Evolutionary conservation across 345 rosid genomes (phyloP).

Genomic region (Clarkia xantiana): DNA sequence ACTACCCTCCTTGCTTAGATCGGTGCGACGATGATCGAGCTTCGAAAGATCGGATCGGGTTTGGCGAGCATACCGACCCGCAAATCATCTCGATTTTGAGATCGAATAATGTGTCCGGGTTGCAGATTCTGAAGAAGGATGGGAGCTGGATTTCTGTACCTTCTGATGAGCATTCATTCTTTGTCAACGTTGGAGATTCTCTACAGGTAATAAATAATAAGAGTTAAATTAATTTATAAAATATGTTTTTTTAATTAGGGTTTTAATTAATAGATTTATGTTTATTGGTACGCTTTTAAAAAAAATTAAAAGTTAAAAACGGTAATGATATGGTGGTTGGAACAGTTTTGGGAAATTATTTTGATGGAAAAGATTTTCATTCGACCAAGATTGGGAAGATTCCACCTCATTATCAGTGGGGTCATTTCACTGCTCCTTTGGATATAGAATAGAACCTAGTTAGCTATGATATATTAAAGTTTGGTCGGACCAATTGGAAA

Average conservation of each 20-base stretch:
- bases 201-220: slow-evolving; percentile 81
- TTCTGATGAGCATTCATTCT: slow-evolving; percentile 55
- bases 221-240: too few relatives aligned
- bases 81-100: slow-evolving; percentile 68
- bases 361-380: too few relatives aligned
- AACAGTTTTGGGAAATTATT: background rate
- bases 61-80: slow-evolving; percentile 89
- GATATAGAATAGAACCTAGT: too few relatives aligned
- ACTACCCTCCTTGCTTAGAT: slow-evolving; percentile 50
- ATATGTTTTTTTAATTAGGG: too few relatives aligned
- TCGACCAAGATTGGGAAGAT: too few relatives aligned
- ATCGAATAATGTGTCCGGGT: slow-evolving; percentile 70
- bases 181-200: slow-evolving; percentile 71
- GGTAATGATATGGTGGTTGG: background rate
- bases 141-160: slow-evolving; percentile 71
- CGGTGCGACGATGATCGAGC: background rate
- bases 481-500: too few relatives aligned
- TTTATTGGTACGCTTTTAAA: too few relatives aligned
- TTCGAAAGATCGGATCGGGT: slow-evolving; percentile 26
- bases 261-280: too few relatives aligned
- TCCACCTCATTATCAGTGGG: too few relatives aligned
- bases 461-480: too few relatives aligned
- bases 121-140: slow-evolving; percentile 46
- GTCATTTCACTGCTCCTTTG: too few relatives aligned
- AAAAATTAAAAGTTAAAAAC: too few relatives aligned